These are phyloP conservation scores for Stachybotrys echinatus DNA, from an alignment of 2,329 filamentous ascomycete genomes.

Conservation along the genomic window DNA sequence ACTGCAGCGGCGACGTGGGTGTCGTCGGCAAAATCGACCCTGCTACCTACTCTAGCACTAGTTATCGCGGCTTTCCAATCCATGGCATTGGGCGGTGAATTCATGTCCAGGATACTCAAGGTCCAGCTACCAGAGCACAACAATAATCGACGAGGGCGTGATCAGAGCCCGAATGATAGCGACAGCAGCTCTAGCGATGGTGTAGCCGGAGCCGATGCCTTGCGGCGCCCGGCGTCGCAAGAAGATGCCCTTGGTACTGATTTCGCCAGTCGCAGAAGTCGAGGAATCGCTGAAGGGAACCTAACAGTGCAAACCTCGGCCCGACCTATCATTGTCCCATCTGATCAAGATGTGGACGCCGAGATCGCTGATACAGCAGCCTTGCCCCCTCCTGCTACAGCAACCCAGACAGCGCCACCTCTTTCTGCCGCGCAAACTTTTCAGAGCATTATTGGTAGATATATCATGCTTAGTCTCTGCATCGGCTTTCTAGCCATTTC, in stretches of 20 bases:
- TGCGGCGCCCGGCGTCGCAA: constrained; percentile 5
- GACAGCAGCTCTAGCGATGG: constrained; percentile 13
- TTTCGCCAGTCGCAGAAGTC: neutral
- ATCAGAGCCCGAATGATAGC: constrained; percentile 15
- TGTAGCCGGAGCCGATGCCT: constrained; percentile 16
- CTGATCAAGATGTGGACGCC: constrained; percentile 58
- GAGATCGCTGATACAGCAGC: constrained; percentile 46
- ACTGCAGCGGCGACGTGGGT: constrained; percentile 50
- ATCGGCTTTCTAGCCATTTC: constrained; percentile 55
- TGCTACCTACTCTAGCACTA: constrained; percentile 51
- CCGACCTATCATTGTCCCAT: constrained; percentile 53
- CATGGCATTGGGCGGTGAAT: constrained; percentile 51
- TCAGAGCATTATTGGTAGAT: constrained; percentile 51
- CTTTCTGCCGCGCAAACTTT: constrained; percentile 34
- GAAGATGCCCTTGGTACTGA: too few relatives aligned
- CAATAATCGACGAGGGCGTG: constrained; percentile 42
- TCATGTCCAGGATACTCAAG: constrained; percentile 55
- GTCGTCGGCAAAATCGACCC: constrained; percentile 48
- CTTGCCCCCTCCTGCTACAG: constrained; percentile 23
- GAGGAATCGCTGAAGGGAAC: neutral
- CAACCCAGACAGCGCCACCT: constrained; percentile 9
- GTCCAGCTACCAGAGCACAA: constrained; percentile 50
- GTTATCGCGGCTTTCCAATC: constrained; percentile 48
- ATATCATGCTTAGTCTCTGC: constrained; percentile 49
- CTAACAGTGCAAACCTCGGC: constrained; percentile 23